A percentile compares a stretch with the other conserved stretches of the same genome.
Conservation (phyloP, 2,329 filamentous ascomycete species). For the Dactylellina cionopaga region DNA sequence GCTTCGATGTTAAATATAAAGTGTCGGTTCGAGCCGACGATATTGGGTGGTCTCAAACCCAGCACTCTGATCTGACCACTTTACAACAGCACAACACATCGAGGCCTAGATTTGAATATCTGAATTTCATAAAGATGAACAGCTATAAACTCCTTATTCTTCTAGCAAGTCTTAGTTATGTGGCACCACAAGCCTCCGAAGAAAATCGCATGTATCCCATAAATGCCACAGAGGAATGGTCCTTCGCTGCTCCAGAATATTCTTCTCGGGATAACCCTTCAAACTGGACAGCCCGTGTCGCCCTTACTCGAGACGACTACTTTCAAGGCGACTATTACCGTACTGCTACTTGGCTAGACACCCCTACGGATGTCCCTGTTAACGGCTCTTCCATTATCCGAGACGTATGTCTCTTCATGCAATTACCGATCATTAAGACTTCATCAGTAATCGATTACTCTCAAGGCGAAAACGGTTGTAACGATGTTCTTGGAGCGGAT, state of each 20-base stretch:
- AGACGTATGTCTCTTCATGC: constrained; percentile 30
- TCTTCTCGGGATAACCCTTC: constrained; percentile 8
- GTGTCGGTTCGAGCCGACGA: constrained; percentile 10
- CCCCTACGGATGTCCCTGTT: constrained; percentile 9
- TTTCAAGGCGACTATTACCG: constrained; percentile 22
- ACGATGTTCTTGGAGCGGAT: constrained; percentile 15
- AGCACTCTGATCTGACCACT: background rate
- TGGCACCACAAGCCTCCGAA: background rate
- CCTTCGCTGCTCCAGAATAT: constrained; percentile 20
- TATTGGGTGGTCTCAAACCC: background rate
- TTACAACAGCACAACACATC: constrained; percentile 17
- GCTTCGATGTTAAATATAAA: background rate
- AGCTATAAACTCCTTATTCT: background rate
- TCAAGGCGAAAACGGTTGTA: constrained; percentile 28
- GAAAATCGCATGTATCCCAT: constrained; percentile 16
- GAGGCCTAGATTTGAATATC: background rate
- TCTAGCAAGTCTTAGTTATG: background rate
- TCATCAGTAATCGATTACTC: constrained; percentile 18
- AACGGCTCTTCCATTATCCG: constrained; percentile 31
- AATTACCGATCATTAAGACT: constrained; percentile 9
- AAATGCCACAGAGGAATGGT: constrained; percentile 31
- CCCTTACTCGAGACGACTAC: constrained; percentile 11
- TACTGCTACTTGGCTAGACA: constrained; percentile 24
- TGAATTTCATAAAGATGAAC: background rate
- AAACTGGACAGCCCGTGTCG: constrained; percentile 30